Evolutionary conservation across 2,329 filamentous ascomycete species (phyloP).

Genomic region (Xylariaceae sp.): DNA sequence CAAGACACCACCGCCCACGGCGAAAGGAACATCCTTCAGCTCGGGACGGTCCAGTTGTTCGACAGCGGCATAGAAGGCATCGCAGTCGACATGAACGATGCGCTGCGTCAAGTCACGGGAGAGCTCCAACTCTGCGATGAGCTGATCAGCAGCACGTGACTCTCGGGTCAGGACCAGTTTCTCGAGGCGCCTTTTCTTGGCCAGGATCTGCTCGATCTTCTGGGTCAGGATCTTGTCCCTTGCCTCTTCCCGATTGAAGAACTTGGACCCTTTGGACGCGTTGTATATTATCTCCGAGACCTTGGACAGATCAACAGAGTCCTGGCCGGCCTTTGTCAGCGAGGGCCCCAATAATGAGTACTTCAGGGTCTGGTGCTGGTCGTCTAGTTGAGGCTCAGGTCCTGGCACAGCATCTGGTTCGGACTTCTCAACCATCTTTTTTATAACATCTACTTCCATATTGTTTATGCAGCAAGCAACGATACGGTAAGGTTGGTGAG

Average conservation of each 20-base stretch:
- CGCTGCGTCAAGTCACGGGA: slow-evolving; percentile 75
- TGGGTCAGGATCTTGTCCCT: slow-evolving; percentile 76
- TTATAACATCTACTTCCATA: no score
- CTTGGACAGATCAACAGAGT: slow-evolving; percentile 86
- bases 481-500: no score
- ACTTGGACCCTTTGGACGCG: slow-evolving; percentile 93
- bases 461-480: no score
- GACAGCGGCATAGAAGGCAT: slow-evolving; percentile 95
- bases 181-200: slow-evolving; percentile 70
- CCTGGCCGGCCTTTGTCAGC: slow-evolving; percentile 88
- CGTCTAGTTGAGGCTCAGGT: no score
- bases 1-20: slow-evolving; percentile 67
- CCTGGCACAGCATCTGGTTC: no score
- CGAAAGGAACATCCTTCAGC: slow-evolving; percentile 80
- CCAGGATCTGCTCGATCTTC: slow-evolving; percentile 76
- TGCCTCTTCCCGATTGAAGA: slow-evolving; percentile 83
- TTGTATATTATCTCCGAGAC: slow-evolving; percentile 97
- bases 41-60: slow-evolving; percentile 82
- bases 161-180: slow-evolving; percentile 69
- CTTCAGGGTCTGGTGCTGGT: slow-evolving; percentile 61
- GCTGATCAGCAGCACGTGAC: slow-evolving; percentile 70
- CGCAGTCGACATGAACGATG: slow-evolving; percentile 90
- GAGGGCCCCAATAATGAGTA: slow-evolving; percentile 88
- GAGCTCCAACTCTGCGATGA: slow-evolving; percentile 73
- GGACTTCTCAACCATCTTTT: no score